These are phyloP conservation scores for Pichia nanzhaoensis DNA, from an alignment of 805 yeast genomes.

Conservation along the genomic window DNA sequence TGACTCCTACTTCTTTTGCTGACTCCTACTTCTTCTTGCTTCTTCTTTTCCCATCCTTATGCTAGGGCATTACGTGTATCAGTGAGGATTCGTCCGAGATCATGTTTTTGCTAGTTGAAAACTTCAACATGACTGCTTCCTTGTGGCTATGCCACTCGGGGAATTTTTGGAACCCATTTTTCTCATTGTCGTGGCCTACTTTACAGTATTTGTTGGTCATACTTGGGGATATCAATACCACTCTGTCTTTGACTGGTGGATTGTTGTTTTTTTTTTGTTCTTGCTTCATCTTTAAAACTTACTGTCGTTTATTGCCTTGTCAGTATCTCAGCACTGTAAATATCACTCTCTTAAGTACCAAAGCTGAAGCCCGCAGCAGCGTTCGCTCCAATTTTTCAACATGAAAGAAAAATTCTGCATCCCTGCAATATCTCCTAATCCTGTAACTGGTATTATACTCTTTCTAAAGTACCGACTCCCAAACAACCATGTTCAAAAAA, in stretches of 20 bases:
- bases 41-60: conserved; percentile 63
- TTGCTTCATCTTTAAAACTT: too few relatives aligned
- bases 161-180: conserved; percentile 62
- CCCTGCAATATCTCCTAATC: too few relatives aligned
- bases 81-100: conserved; percentile 99
- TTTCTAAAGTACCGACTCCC: background rate
- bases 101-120: conserved; percentile 99
- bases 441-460: too few relatives aligned
- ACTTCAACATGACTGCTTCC: conserved; percentile 91
- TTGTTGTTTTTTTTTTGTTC: background rate
- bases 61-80: conserved; percentile 99
- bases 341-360: too few relatives aligned
- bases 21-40: conserved; percentile 1
- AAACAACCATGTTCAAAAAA: conserved; percentile 27
- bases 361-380: too few relatives aligned
- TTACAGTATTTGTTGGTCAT: background rate
- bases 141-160: conserved; percentile 43
- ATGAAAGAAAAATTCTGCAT: too few relatives aligned
- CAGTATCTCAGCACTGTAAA: too few relatives aligned
- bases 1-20: background rate
- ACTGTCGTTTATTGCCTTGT: too few relatives aligned
- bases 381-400: too few relatives aligned
- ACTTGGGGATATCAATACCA: background rate
- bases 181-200: background rate
- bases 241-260: conserved; percentile 1